phyloP scores from a whole-genome alignment of 1,284 basidiomycete genomes.

The Tylopilus sp. region DNA sequence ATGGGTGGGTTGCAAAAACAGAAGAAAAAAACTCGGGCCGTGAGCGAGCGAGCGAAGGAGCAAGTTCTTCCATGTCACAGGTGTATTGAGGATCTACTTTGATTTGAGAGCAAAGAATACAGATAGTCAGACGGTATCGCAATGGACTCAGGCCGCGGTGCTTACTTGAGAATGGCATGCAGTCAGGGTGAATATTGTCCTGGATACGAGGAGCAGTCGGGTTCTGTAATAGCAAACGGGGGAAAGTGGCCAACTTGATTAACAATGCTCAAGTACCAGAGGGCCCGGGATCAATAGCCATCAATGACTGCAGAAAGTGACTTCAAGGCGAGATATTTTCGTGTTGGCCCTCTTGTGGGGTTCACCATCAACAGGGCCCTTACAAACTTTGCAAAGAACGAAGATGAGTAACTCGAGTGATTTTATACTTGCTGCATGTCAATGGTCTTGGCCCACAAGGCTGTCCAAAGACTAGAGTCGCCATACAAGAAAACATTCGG shows the following conservation, averaged over 20 bases:
- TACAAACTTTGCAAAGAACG: too few relatives aligned
- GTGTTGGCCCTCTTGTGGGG: too few relatives aligned
- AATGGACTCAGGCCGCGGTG: background rate
- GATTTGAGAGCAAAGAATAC: background rate
- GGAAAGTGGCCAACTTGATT: background rate
- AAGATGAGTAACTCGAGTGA: too few relatives aligned
- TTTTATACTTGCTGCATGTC: too few relatives aligned
- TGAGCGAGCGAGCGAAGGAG: background rate
- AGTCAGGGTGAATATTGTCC: background rate
- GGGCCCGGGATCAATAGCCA: background rate
- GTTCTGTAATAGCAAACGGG: conserved; percentile 1
- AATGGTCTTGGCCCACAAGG: too few relatives aligned
- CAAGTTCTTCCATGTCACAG: background rate
- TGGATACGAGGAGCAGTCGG: background rate
- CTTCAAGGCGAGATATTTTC: too few relatives aligned
- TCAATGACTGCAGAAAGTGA: too few relatives aligned
- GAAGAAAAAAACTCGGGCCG: background rate
- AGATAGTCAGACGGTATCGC: background rate
- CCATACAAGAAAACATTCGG: too few relatives aligned
- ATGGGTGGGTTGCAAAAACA: too few relatives aligned
- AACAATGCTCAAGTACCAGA: background rate
- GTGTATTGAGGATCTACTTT: background rate
- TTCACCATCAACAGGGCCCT: too few relatives aligned
- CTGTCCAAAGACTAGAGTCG: too few relatives aligned
- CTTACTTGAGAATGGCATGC: background rate